A percentile compares a stretch with the other conserved stretches of the same genome.
Evolutionary conservation across 208 protist genomes (phyloP).

Genomic region (Trypanosoma mega): DNA sequence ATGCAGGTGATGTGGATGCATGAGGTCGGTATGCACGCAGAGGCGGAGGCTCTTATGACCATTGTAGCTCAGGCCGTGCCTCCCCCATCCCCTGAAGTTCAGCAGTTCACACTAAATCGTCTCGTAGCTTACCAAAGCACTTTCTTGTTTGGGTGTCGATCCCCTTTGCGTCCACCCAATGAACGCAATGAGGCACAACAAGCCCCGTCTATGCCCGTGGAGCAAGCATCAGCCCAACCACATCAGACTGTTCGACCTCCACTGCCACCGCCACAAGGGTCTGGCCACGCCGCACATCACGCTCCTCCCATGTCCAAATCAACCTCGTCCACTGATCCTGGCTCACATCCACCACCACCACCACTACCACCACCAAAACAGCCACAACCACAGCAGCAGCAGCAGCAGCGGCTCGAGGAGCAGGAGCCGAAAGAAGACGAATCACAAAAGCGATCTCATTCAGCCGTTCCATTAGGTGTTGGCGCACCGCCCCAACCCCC

Average conservation of each 20-base stretch:
- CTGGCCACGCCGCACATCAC: no score
- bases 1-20: constrained; percentile 76
- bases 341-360: constrained; percentile 8
- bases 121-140: constrained; percentile 3
- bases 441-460: no score
- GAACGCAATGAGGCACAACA: no score
- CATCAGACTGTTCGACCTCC: no score
- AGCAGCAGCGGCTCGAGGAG: not conserved
- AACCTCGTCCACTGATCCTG: no score
- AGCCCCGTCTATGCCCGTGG: constrained; percentile 1
- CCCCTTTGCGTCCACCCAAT: no score
- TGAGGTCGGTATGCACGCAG: constrained; percentile 49
- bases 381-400: constrained; percentile 14
- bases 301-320: no score
- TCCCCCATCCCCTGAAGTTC: not conserved
- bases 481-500: not conserved
- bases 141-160: not conserved
- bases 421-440: no score
- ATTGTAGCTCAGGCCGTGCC: constrained; percentile 9
- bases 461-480: not conserved
- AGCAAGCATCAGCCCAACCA: no score
- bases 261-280: no score
- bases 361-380: constrained; percentile 10
- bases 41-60: constrained; percentile 27
- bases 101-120: constrained; percentile 24